Conservation (phyloP, 2,329 filamentous ascomycete species). For the Meredithiella fracta region DNA sequence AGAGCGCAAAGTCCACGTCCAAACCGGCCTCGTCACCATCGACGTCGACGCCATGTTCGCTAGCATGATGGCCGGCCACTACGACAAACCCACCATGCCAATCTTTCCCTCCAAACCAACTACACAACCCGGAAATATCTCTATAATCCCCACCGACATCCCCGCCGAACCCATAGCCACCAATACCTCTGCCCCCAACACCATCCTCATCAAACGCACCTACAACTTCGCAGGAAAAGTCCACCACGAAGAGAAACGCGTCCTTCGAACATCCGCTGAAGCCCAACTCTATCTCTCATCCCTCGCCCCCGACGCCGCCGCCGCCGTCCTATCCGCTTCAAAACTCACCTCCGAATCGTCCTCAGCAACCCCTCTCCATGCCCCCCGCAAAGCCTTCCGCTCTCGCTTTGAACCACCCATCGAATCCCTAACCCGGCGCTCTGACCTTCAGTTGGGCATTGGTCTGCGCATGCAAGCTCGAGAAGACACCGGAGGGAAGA, state of each 20-base stretch:
- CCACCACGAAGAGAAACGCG: slow-evolving; percentile 54
- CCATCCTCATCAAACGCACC: slow-evolving; percentile 50
- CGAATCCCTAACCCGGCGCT: slow-evolving; percentile 28
- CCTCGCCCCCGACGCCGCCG: slow-evolving; percentile 15
- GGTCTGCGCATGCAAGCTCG: slow-evolving; percentile 31
- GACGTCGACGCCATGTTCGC: slow-evolving; percentile 58
- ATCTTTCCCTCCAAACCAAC: too few species aligned
- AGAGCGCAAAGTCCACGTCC: slow-evolving; percentile 36
- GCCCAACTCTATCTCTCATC: slow-evolving; percentile 43
- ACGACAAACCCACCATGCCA: slow-evolving; percentile 3
- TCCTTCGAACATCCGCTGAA: slow-evolving; percentile 48
- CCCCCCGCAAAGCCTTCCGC: slow-evolving; percentile 39
- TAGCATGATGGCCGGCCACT: slow-evolving; percentile 38
- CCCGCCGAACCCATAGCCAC: slow-evolving; percentile 13
- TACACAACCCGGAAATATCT: too few species aligned
- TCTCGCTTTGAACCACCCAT: slow-evolving; percentile 45
- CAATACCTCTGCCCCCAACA: slow-evolving; percentile 20
- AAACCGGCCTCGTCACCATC: slow-evolving; percentile 45
- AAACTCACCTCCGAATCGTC: slow-evolving; percentile 12
- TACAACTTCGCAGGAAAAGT: slow-evolving; percentile 62
- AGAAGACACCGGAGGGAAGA: slow-evolving; percentile 25
- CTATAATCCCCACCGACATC: not conserved
- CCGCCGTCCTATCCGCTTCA: slow-evolving; percentile 9
- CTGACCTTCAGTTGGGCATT: slow-evolving; percentile 43
- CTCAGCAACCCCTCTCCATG: slow-evolving; percentile 21